Conservation (phyloP, 129 eudicot species). For the Solidago caesia region DNA sequence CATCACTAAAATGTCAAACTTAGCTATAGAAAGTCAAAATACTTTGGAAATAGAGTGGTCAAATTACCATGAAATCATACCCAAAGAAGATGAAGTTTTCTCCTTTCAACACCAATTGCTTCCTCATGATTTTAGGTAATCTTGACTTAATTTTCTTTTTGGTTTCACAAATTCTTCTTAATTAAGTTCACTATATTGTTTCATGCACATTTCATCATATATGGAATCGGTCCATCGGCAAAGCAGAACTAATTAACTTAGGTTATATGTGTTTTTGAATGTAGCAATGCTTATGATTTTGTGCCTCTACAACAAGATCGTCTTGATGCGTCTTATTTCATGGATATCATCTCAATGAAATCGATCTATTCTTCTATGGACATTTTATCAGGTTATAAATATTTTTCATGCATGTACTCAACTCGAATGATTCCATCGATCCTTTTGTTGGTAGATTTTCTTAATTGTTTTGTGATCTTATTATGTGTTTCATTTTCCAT, state of each 20-base stretch:
- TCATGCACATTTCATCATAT: conserved; percentile 20
- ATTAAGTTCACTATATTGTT: not conserved
- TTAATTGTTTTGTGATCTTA: conserved; percentile 3
- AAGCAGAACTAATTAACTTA: conserved; percentile 1
- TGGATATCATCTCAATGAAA: conserved; percentile 32
- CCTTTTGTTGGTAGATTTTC: not conserved
- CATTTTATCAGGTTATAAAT: conserved; percentile 34
- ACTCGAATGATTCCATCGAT: not conserved
- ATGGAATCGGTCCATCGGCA: conserved; percentile 9
- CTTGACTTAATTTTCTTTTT: conserved; percentile 10
- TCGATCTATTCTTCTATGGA: conserved; percentile 37
- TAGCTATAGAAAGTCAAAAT: conserved; percentile 33
- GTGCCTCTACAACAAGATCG: conserved; percentile 23
- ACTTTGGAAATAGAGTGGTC: conserved; percentile 39
- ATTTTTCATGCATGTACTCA: not conserved
- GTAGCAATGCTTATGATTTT: conserved; percentile 18
- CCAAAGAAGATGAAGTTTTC: conserved; percentile 37
- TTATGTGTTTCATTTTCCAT: not conserved
- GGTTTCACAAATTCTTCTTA: not conserved
- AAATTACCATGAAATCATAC: conserved; percentile 36
- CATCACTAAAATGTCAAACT: conserved; percentile 24
- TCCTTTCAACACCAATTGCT: conserved; percentile 36
- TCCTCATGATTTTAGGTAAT: conserved; percentile 38
- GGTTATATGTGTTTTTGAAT: conserved; percentile 15
- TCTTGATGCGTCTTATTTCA: conserved; percentile 34